phyloP scores from a whole-genome alignment of 2,329 filamentous ascomycete species.

The Parafenestella ontariensis region DNA sequence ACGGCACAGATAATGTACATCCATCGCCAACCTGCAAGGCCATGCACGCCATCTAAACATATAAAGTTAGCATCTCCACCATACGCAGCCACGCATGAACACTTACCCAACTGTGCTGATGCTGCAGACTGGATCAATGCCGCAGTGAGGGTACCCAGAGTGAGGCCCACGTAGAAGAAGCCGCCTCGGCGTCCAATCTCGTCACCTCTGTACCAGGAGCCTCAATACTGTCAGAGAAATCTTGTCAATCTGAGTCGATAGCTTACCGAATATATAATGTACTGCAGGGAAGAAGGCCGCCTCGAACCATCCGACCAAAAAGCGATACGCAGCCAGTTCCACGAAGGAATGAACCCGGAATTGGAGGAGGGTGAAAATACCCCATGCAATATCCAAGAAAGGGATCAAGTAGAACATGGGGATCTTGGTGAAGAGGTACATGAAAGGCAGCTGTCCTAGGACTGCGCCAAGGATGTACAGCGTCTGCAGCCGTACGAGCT shows the following conservation, averaged over 20 bases:
- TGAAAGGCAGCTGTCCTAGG: slow-evolving; percentile 60
- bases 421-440: slow-evolving; percentile 55
- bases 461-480: slow-evolving; percentile 61
- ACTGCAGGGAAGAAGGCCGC: slow-evolving; percentile 51
- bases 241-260: background rate
- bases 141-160: slow-evolving; percentile 60
- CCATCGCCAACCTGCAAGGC: slow-evolving; percentile 44
- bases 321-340: slow-evolving; percentile 62
- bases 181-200: slow-evolving; percentile 57
- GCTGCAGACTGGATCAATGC: slow-evolving; percentile 54
- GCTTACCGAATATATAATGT: slow-evolving; percentile 36
- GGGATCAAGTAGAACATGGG: slow-evolving; percentile 61
- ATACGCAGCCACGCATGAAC: background rate
- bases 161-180: slow-evolving; percentile 60
- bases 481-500: slow-evolving; percentile 63
- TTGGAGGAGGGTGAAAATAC: slow-evolving; percentile 64
- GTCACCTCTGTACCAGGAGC: slow-evolving; percentile 59
- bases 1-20: slow-evolving; percentile 53
- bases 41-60: slow-evolving; percentile 58
- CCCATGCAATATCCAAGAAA: slow-evolving; percentile 61
- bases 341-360: slow-evolving; percentile 58
- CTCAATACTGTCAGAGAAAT: slow-evolving; percentile 22
- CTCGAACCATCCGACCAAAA: slow-evolving; percentile 63
- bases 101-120: slow-evolving; percentile 55
- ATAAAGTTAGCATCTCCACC: background rate